Conservation (phyloP, 2,329 filamentous ascomycete species). For the Talaromyces sp. region DNA sequence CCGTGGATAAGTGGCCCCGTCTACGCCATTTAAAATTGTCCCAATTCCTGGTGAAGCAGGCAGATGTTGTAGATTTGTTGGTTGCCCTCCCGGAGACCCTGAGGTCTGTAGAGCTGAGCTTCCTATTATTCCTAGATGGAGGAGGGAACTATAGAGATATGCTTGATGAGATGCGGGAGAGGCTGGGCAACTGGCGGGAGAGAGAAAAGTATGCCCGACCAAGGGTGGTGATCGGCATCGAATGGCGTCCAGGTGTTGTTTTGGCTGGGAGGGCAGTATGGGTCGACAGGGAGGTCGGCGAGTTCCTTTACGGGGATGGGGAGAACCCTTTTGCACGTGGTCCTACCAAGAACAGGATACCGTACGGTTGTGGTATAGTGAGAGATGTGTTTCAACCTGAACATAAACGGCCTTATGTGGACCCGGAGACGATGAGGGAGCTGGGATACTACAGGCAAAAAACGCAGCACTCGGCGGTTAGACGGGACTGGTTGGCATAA, state of each 20-base stretch:
- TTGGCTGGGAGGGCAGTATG: slow-evolving; percentile 7
- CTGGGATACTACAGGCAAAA: not conserved
- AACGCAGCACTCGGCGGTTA: too few species aligned
- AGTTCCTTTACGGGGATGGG: slow-evolving; percentile 21
- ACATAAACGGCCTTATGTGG: not conserved
- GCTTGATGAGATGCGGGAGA: not conserved
- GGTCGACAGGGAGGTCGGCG: slow-evolving; percentile 12
- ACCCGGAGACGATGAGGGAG: not conserved
- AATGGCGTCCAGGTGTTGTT: not conserved
- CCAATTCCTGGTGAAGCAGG: slow-evolving; percentile 18
- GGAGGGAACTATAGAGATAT: slow-evolving; percentile 13
- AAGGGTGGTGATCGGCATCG: not conserved
- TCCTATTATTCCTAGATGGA: slow-evolving; percentile 21
- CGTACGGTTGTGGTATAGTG: not conserved
- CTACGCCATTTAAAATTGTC: slow-evolving; percentile 29
- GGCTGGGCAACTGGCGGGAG: not conserved
- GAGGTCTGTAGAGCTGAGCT: slow-evolving; percentile 30
- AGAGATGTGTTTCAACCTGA: not conserved
- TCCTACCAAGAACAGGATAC: not conserved
- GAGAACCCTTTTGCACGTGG: slow-evolving; percentile 16
- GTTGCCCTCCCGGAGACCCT: slow-evolving; percentile 21
- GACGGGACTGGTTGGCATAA: not conserved
- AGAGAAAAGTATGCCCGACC: not conserved
- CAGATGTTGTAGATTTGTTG: slow-evolving; percentile 25
- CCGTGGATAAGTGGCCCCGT: slow-evolving; percentile 21